Conservation (phyloP, 2,329 filamentous ascomycete species). For the Paracoccidioides lutzii region DNA sequence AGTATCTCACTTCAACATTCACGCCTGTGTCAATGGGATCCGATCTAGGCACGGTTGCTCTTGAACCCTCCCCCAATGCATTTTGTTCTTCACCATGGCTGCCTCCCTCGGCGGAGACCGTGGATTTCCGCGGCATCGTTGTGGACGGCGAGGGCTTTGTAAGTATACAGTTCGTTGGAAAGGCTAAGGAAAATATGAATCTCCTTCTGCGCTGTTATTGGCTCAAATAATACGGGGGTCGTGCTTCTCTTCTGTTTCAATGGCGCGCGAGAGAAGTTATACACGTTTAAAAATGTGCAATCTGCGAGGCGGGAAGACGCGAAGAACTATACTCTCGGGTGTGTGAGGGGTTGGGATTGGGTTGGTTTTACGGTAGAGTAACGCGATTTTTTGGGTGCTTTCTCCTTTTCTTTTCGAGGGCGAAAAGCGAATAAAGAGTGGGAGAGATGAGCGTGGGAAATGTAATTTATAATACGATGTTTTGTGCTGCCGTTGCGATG, state of each 20-base stretch:
- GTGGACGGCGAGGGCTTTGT: background rate
- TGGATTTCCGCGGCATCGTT: slow-evolving; percentile 28
- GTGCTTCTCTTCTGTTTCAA: background rate
- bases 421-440: too few relatives aligned
- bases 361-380: background rate
- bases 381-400: background rate
- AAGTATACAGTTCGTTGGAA: background rate
- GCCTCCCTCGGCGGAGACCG: slow-evolving; percentile 17
- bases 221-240: too few relatives aligned
- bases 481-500: too few relatives aligned
- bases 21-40: slow-evolving; percentile 24
- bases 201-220: too few relatives aligned
- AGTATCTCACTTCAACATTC: slow-evolving; percentile 26
- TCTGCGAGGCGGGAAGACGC: background rate
- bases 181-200: too few relatives aligned
- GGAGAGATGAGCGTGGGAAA: too few relatives aligned
- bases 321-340: background rate
- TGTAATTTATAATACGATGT: too few relatives aligned
- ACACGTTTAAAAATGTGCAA: background rate
- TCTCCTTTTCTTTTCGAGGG: background rate
- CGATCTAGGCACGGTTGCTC: slow-evolving; percentile 8
- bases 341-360: background rate
- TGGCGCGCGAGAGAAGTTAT: background rate
- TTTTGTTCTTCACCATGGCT: background rate
- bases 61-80: slow-evolving; percentile 11